These are phyloP conservation scores for Pyricularia sp. DNA, from an alignment of 2,329 filamentous ascomycete species.

Conservation along the genomic window DNA sequence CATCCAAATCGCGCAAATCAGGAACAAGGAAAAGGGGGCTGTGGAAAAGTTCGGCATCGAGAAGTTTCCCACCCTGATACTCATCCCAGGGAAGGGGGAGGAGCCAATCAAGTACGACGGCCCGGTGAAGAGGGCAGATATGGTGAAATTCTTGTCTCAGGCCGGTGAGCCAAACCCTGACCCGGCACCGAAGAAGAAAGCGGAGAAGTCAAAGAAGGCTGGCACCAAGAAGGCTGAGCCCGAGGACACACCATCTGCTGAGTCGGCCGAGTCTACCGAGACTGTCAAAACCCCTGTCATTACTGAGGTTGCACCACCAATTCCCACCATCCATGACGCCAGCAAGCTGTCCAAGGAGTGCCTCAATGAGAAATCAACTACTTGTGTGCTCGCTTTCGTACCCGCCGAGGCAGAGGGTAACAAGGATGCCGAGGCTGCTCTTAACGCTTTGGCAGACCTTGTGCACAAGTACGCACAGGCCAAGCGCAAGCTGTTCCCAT, in stretches of 20 bases:
- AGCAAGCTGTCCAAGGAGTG: constrained; percentile 62
- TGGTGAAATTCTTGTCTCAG: constrained; percentile 76
- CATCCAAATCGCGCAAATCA: constrained; percentile 72
- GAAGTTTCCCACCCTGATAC: constrained; percentile 70
- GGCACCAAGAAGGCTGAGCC: constrained; percentile 20
- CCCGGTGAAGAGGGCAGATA: constrained; percentile 73
- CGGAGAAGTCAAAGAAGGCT: constrained; percentile 26
- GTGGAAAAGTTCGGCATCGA: constrained; percentile 67
- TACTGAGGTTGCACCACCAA: constrained; percentile 48
- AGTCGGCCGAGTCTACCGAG: constrained; percentile 36
- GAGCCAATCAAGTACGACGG: constrained; percentile 68
- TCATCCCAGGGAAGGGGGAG: constrained; percentile 63
- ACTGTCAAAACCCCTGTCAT: constrained; percentile 31
- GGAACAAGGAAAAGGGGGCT: constrained; percentile 66
- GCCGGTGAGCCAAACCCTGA: constrained; percentile 72
- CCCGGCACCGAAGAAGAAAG: constrained; percentile 44
- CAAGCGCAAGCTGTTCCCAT: constrained; percentile 66
- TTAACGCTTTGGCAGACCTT: constrained; percentile 61
- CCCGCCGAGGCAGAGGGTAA: constrained; percentile 39
- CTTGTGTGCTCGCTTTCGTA: constrained; percentile 72
- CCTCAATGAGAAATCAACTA: constrained; percentile 65
- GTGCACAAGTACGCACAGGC: constrained; percentile 63
- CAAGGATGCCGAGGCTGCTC: constrained; percentile 40
- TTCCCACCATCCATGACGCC: constrained; percentile 55
- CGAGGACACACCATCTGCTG: constrained; percentile 23